phyloP scores from a whole-genome alignment of 164 flowering plant genomes.

The Berberis vulgaris region DNA sequence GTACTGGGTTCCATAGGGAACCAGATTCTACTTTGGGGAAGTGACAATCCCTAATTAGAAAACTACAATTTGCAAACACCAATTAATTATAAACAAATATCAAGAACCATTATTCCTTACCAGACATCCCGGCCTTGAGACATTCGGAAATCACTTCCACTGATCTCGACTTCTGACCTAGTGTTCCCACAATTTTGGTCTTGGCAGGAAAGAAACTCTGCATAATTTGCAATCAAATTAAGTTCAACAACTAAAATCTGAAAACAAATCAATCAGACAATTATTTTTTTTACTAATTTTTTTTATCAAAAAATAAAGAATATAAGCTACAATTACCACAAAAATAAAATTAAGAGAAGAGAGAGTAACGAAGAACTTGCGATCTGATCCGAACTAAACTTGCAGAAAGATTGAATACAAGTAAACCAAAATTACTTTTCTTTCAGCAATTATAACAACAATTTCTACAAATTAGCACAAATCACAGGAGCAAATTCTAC shows the following conservation, averaged over 20 bases:
- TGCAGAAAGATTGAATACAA: no score
- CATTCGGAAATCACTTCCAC: slow-evolving; percentile 71
- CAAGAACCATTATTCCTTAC: slow-evolving; percentile 20
- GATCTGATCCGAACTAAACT: no score
- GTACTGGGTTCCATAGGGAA: no score
- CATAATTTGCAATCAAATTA: slow-evolving; percentile 6
- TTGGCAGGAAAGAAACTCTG: slow-evolving; percentile 77
- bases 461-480: neutral
- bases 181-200: slow-evolving; percentile 91
- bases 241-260: neutral
- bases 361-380: no score
- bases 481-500: no score
- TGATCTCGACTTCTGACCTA: slow-evolving; percentile 74
- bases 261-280: no score
- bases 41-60: neutral
- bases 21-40: neutral
- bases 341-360: no score
- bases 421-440: no score
- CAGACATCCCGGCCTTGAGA: slow-evolving; percentile 98
- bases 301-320: no score
- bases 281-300: no score
- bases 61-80: neutral
- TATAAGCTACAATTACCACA: no score
- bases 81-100: neutral
- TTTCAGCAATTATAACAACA: no score